Percentiles rank a stretch among this genome's conserved stretches.
These are phyloP conservation scores for Cyclotella atomus DNA, from an alignment of 108 stramenopile species.

Conservation along the genomic window DNA sequence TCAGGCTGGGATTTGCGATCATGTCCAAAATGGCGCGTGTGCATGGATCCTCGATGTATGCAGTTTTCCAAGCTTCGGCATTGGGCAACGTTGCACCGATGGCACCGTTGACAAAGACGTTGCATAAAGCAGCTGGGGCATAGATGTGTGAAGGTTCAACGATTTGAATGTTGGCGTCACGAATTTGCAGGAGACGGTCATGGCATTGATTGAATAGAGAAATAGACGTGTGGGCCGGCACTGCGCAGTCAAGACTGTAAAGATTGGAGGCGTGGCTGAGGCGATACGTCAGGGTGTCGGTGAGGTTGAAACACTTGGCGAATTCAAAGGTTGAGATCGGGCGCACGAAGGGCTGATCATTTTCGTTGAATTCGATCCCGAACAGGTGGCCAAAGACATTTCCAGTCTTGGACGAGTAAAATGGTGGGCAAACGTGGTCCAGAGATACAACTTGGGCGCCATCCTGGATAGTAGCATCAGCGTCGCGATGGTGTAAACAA, in stretches of 20 bases:
- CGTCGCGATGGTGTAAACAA: background rate
- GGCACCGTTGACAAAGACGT: slow-evolving; percentile 11
- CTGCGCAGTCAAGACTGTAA: background rate
- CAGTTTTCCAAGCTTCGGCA: background rate
- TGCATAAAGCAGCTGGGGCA: background rate
- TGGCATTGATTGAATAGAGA: background rate
- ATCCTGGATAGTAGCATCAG: background rate
- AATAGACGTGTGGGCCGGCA: slow-evolving; percentile 9
- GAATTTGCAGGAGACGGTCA: background rate
- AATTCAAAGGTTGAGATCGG: slow-evolving; percentile 5
- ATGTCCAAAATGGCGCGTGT: background rate
- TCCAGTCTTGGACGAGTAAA: background rate
- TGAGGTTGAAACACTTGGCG: background rate
- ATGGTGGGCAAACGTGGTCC: background rate
- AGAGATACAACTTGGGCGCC: background rate
- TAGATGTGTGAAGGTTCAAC: background rate
- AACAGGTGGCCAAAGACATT: slow-evolving; percentile 5
- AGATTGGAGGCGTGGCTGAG: background rate
- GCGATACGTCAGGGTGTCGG: background rate
- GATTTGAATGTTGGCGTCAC: background rate
- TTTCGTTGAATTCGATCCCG: background rate
- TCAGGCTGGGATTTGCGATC: background rate
- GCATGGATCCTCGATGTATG: background rate
- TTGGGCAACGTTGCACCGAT: slow-evolving; percentile 3
- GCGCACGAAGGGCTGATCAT: background rate